These are phyloP conservation scores for Gaillardinia entomophila DNA, from an alignment of 805 yeast species.

Conservation along the genomic window DNA sequence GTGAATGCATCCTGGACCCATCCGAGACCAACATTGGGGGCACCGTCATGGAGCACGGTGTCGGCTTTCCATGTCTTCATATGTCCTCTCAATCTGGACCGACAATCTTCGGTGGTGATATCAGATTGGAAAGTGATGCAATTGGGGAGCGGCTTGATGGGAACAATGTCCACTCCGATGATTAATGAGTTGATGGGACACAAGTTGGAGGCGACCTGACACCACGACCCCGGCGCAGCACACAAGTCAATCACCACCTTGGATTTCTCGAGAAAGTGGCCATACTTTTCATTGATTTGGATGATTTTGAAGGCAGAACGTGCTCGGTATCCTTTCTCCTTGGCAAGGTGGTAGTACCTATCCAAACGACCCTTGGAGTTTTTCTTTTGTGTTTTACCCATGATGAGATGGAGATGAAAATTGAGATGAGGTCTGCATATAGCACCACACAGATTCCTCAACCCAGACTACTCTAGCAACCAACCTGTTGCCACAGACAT, in stretches of 20 bases:
- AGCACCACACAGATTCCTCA: no score
- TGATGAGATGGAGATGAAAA: constrained; percentile 16
- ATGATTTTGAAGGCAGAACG: constrained; percentile 96
- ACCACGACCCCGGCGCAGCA: constrained; percentile 99
- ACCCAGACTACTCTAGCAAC: no score
- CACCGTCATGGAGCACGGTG: constrained; percentile 98
- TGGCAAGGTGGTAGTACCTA: constrained; percentile 92
- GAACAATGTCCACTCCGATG: constrained; percentile 98
- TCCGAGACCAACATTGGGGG: constrained; percentile 99
- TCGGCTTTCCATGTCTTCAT: constrained; percentile 99
- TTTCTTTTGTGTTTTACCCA: constrained; percentile 94
- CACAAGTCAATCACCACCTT: constrained; percentile 96
- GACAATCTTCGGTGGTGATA: constrained; percentile 96
- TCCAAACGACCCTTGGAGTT: constrained; percentile 98
- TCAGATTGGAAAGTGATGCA: constrained; percentile 93
- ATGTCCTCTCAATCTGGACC: constrained; percentile 89
- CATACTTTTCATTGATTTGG: constrained; percentile 94
- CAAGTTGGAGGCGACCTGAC: constrained; percentile 93
- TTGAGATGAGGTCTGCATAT: no score
- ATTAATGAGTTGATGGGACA: constrained; percentile 92
- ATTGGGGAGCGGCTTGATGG: constrained; percentile 94
- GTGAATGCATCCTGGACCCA: constrained; percentile 99
- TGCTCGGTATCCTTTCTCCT: constrained; percentile 97
- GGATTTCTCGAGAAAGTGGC: constrained; percentile 89
- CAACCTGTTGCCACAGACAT: no score